Evolutionary conservation across 306 rosid genomes (phyloP).

Genomic region (Prosopis cineraria): DNA sequence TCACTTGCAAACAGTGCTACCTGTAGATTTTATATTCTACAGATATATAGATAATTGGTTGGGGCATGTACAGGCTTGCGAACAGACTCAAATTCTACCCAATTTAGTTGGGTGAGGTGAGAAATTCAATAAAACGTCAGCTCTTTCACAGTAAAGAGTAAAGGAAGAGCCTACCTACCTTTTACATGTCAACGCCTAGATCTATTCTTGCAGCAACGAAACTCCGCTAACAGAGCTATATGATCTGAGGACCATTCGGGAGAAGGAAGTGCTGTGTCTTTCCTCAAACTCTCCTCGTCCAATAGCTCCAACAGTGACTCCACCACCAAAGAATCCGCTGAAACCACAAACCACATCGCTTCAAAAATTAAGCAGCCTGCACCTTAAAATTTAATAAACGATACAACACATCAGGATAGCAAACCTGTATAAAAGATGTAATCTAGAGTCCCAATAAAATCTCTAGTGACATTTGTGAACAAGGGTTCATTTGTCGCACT

Average conservation of each 20-base stretch:
- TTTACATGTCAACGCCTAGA: slow-evolving; percentile 73
- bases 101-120: background rate
- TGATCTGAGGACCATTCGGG: slow-evolving; percentile 99
- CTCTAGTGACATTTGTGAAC: slow-evolving; percentile 93
- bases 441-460: slow-evolving; percentile 97
- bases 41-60: background rate
- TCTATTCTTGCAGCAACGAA: slow-evolving; percentile 90
- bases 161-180: slow-evolving; percentile 37
- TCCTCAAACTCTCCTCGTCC: slow-evolving; percentile 99
- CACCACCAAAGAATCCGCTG: slow-evolving; percentile 97
- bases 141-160: background rate
- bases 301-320: slow-evolving; percentile 94
- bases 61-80: background rate
- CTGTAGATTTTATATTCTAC: background rate
- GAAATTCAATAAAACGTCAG: background rate
- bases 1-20: background rate
- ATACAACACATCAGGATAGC: slow-evolving; percentile 25
- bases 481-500: slow-evolving; percentile 82
- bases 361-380: slow-evolving; percentile 22
- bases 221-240: slow-evolving; percentile 93
- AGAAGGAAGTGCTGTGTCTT: slow-evolving; percentile 98
- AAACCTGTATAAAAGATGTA: slow-evolving; percentile 96
- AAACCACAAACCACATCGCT: slow-evolving; percentile 34
- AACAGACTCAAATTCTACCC: background rate
- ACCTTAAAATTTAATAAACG: background rate